Percentiles rank a stretch among this genome's conserved stretches.
Evolutionary conservation across 164 flowering plant genomes (phyloP).

Genomic region (Litsea cubeba): DNA sequence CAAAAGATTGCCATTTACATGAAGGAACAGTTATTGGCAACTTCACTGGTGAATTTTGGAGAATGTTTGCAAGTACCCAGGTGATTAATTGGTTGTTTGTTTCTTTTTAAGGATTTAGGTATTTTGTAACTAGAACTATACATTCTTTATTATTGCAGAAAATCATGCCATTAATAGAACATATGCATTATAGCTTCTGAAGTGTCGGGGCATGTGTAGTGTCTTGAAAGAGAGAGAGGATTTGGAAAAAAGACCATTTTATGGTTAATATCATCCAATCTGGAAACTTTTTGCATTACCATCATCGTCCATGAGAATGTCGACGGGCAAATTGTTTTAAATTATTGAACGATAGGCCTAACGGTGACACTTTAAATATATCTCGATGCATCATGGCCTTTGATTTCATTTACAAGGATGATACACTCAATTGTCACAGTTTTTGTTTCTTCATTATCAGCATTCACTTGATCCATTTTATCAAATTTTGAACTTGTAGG

Average conservation of each 20-base stretch:
- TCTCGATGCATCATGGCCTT: background rate
- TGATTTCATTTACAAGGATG: background rate
- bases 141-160: background rate
- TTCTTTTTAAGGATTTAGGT: background rate
- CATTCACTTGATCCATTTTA: background rate
- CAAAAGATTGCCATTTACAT: constrained; percentile 50
- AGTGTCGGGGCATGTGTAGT: background rate
- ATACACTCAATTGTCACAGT: background rate
- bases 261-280: background rate
- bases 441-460: background rate
- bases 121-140: background rate
- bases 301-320: background rate
- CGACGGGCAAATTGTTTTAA: background rate
- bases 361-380: background rate
- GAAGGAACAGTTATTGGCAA: constrained; percentile 84
- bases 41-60: constrained; percentile 96
- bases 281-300: background rate
- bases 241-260: background rate
- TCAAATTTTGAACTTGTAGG: constrained; percentile 39
- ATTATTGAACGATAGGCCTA: too few species aligned
- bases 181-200: background rate
- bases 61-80: constrained; percentile 82
- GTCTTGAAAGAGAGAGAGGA: background rate
- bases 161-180: background rate
- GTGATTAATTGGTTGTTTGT: constrained; percentile 26